Conservation (phyloP, 2,329 filamentous ascomycete genomes). For the Penicillium vulpinum region DNA sequence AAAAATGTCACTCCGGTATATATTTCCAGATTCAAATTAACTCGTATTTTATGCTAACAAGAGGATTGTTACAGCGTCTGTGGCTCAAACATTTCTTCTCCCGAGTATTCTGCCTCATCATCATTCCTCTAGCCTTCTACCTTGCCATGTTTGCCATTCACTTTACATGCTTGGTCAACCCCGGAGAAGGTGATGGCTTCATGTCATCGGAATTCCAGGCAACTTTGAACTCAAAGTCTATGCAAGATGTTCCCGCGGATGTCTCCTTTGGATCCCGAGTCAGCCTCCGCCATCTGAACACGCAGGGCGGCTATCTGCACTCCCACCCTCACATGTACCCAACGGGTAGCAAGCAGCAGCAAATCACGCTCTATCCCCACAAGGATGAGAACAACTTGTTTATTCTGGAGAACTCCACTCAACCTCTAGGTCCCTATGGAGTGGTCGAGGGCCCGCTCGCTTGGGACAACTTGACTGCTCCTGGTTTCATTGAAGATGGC, state of each 20-base stretch:
- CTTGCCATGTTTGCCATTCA: constrained; percentile 97
- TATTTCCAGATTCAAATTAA: constrained; percentile 5
- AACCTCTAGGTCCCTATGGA: constrained; percentile 75
- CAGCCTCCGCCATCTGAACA: constrained; percentile 88
- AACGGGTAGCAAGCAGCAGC: constrained; percentile 95
- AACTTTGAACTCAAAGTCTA: constrained; percentile 91
- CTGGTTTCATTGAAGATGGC: constrained; percentile 71
- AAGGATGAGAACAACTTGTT: constrained; percentile 98
- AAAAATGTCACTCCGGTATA: constrained; percentile 77
- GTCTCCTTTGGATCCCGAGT: constrained; percentile 86
- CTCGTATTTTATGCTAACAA: constrained; percentile 23
- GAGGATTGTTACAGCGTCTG: constrained; percentile 55
- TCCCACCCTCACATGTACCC: constrained; percentile 98
- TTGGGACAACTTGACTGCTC: constrained; percentile 73
- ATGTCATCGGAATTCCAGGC: constrained; percentile 99
- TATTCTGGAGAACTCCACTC: constrained; percentile 92
- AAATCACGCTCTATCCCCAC: constrained; percentile 96
- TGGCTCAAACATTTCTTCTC: constrained; percentile 95
- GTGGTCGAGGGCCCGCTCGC: constrained; percentile 77
- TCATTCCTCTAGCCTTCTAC: constrained; percentile 88
- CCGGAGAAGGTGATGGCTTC: constrained; percentile 96
- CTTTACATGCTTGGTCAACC: constrained; percentile 89
- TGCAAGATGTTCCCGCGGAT: constrained; percentile 93
- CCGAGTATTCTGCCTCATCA: constrained; percentile 83
- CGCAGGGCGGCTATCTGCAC: constrained; percentile 95